Conservation (phyloP, 768 basidiomycete genomes). For the Lenzites betulinus region DNA sequence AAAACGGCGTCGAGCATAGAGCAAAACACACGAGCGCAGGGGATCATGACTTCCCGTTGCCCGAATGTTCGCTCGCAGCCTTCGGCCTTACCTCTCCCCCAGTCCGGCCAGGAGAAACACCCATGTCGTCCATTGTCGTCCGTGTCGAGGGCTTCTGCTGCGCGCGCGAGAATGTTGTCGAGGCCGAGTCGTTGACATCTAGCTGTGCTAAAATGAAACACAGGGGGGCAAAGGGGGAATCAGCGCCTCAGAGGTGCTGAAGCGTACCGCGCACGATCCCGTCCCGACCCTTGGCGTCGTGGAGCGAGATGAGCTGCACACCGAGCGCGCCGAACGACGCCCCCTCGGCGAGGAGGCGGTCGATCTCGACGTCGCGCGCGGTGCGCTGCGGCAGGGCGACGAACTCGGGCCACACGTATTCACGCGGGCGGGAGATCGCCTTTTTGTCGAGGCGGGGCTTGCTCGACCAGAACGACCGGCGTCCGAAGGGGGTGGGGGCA, state of each 20-base stretch:
- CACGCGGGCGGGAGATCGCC: neutral
- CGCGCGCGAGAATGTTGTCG: neutral
- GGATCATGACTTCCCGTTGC: neutral
- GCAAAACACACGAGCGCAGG: neutral
- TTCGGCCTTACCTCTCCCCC: neutral
- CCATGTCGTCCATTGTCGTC: neutral
- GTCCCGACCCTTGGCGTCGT: neutral
- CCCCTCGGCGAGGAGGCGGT: neutral
- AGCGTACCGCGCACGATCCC: neutral
- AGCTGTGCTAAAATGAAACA: neutral
- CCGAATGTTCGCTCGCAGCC: neutral
- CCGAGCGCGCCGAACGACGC: neutral
- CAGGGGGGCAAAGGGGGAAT: neutral
- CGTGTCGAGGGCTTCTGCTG: neutral
- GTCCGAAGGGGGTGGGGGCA: neutral
- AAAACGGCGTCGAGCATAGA: neutral
- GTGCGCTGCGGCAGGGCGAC: neutral
- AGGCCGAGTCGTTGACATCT: neutral
- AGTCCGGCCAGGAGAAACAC: neutral
- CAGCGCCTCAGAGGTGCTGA: neutral
- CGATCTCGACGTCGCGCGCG: too few relatives aligned
- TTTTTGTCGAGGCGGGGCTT: neutral
- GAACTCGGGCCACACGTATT: neutral
- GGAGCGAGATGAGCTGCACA: neutral
- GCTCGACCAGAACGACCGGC: neutral